Conservation (phyloP, 768 basidiomycete species). For the Suillus tomentosus region DNA sequence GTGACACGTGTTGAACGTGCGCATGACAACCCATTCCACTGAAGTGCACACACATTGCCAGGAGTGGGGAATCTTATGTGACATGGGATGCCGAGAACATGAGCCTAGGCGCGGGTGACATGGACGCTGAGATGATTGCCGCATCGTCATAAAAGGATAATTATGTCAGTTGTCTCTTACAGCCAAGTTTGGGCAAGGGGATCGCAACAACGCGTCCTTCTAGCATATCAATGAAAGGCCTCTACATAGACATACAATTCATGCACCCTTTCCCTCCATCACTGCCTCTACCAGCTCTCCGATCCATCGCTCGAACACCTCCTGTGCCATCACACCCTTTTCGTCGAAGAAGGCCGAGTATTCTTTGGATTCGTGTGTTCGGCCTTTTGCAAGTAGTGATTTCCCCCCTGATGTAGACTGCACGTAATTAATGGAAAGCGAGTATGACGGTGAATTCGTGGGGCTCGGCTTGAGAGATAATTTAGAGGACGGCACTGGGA, state of each 20-base stretch:
- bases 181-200: not conserved
- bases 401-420: slow-evolving; percentile 87
- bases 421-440: slow-evolving; percentile 66
- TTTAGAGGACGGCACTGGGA: slow-evolving; percentile 44
- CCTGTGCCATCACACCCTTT: slow-evolving; percentile 76
- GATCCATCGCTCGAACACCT: slow-evolving; percentile 77
- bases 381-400: slow-evolving; percentile 73
- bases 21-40: too few relatives aligned
- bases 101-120: too few relatives aligned
- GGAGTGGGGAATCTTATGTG: too few relatives aligned
- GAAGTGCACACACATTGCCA: too few relatives aligned
- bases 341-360: slow-evolving; percentile 83
- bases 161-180: not conserved
- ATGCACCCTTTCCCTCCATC: slow-evolving; percentile 69
- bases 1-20: too few relatives aligned
- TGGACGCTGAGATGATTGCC: too few relatives aligned
- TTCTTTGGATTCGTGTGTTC: slow-evolving; percentile 53
- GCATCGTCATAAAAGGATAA: not conserved
- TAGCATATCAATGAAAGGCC: not conserved
- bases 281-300: slow-evolving; percentile 68
- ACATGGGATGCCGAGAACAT: too few relatives aligned
- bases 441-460: slow-evolving; percentile 63
- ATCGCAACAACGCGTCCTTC: not conserved
- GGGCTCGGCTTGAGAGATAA: slow-evolving; percentile 25
- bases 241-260: slow-evolving; percentile 6